phyloP scores from a whole-genome alignment of 805 yeast genomes.

The Myxozyma vanderwaltii region DNA sequence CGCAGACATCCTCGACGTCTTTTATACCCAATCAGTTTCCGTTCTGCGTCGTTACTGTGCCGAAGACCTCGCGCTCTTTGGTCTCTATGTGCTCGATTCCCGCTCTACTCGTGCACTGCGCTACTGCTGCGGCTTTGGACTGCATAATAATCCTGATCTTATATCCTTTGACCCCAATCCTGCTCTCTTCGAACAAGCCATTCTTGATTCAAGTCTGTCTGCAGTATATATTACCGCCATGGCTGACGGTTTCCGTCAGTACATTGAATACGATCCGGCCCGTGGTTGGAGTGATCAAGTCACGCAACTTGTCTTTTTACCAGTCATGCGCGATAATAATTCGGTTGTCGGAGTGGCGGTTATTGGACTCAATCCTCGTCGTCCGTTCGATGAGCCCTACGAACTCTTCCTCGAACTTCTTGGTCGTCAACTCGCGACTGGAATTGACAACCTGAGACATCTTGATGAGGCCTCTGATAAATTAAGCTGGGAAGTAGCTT shows the following conservation, averaged over 20 bases:
- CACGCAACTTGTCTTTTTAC: slow-evolving; percentile 22
- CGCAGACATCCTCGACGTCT: slow-evolving; percentile 18
- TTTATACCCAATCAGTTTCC: slow-evolving; percentile 24
- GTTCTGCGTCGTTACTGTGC: slow-evolving; percentile 24
- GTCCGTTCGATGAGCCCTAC: slow-evolving; percentile 30
- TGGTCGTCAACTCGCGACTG: slow-evolving; percentile 33
- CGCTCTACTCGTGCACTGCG: slow-evolving; percentile 7
- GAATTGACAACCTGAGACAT: slow-evolving; percentile 28
- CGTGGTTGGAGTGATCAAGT: slow-evolving; percentile 33
- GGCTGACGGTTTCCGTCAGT: slow-evolving; percentile 23
- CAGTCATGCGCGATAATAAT: slow-evolving; percentile 33
- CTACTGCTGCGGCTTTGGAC: slow-evolving; percentile 29
- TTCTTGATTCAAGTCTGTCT: slow-evolving; percentile 24
- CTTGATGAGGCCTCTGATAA: slow-evolving; percentile 30
- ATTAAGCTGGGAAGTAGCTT: slow-evolving; percentile 30
- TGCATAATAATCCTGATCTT: slow-evolving; percentile 10
- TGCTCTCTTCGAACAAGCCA: slow-evolving; percentile 29
- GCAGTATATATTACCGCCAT: slow-evolving; percentile 25
- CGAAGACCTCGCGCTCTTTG: slow-evolving; percentile 33
- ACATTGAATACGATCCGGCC: slow-evolving; percentile 29
- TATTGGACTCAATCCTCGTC: slow-evolving; percentile 31
- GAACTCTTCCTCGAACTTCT: slow-evolving; percentile 31
- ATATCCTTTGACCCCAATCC: slow-evolving; percentile 18
- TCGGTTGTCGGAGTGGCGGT: slow-evolving; percentile 33
- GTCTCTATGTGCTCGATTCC: slow-evolving; percentile 19